Conservation (phyloP, 2,329 filamentous ascomycete genomes). For the Fusarium chaquense region DNA sequence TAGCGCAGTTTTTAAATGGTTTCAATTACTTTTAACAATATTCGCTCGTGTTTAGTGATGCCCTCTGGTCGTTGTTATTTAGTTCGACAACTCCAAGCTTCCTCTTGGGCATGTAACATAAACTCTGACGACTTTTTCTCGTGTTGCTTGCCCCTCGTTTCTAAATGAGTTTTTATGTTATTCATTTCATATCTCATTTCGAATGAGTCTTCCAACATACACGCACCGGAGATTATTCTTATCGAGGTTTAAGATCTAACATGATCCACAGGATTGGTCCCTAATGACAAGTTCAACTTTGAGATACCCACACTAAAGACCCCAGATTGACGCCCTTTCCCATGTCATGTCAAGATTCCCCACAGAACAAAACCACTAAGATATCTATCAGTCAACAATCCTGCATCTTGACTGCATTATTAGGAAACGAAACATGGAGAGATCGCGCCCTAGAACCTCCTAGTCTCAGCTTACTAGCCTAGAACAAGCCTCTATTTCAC, state of each 20-base stretch:
- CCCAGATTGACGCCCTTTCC: slow-evolving; percentile 19
- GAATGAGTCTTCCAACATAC: neutral
- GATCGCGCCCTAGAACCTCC: slow-evolving; percentile 13
- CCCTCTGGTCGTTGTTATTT: too few relatives aligned
- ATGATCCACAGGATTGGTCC: neutral
- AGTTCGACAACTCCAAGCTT: rapidly evolving
- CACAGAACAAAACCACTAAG: slow-evolving; percentile 4
- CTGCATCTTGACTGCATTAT: neutral
- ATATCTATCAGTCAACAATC: neutral
- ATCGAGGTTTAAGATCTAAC: too few relatives aligned
- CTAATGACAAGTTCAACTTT: neutral
- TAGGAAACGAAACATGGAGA: slow-evolving; percentile 15
- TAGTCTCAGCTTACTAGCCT: neutral
- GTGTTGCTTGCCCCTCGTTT: neutral
- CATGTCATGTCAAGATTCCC: slow-evolving; percentile 7
- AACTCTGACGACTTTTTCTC: too few relatives aligned
- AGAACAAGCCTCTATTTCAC: neutral
- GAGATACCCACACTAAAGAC: neutral
- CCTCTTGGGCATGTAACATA: rapidly evolving
- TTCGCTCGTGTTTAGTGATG: too few relatives aligned
- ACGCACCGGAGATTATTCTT: too few relatives aligned
- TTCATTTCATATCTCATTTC: rapidly evolving
- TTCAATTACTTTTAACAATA: neutral
- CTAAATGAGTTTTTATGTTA: rapidly evolving
- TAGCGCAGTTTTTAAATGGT: slow-evolving; percentile 1